phyloP scores from a whole-genome alignment of 2,329 filamentous ascomycete species.

The Thermoascus crustaceus region DNA sequence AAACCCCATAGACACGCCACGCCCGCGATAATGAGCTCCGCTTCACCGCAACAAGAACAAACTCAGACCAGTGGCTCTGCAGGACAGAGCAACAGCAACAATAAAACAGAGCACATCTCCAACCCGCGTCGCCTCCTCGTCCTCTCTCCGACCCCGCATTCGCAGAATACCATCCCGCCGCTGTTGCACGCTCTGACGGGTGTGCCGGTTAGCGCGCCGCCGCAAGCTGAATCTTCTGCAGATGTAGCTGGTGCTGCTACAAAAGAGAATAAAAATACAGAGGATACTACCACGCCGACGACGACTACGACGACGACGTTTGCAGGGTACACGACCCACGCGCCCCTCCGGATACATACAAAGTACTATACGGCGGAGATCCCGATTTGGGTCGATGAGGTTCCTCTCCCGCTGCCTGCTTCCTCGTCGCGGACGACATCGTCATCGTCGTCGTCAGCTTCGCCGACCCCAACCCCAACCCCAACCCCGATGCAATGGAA shows the following conservation, averaged over 20 bases:
- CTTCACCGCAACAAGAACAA: neutral
- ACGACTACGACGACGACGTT: slow-evolving; percentile 24
- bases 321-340: slow-evolving; percentile 40
- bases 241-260: neutral
- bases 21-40: too few relatives aligned
- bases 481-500: slow-evolving; percentile 26
- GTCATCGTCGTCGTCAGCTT: neutral
- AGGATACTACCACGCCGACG: slow-evolving; percentile 3
- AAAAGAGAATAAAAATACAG: neutral
- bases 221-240: slow-evolving; percentile 9
- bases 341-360: slow-evolving; percentile 32
- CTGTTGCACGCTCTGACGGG: slow-evolving; percentile 32
- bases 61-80: slow-evolving; percentile 3
- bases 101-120: slow-evolving; percentile 17
- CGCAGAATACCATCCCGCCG: slow-evolving; percentile 26
- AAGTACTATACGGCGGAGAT: slow-evolving; percentile 39
- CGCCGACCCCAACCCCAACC: slow-evolving; percentile 5
- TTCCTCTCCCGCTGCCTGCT: slow-evolving; percentile 19
- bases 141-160: slow-evolving; percentile 30
- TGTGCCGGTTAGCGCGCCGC: slow-evolving; percentile 16
- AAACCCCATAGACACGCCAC: too few relatives aligned
- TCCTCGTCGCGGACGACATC: slow-evolving; percentile 1
- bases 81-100: slow-evolving; percentile 7
- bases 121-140: slow-evolving; percentile 37
- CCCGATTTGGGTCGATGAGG: slow-evolving; percentile 41